These are phyloP conservation scores for Xylaria sp. DNA, from an alignment of 2,329 filamentous ascomycete genomes.

Conservation along the genomic window DNA sequence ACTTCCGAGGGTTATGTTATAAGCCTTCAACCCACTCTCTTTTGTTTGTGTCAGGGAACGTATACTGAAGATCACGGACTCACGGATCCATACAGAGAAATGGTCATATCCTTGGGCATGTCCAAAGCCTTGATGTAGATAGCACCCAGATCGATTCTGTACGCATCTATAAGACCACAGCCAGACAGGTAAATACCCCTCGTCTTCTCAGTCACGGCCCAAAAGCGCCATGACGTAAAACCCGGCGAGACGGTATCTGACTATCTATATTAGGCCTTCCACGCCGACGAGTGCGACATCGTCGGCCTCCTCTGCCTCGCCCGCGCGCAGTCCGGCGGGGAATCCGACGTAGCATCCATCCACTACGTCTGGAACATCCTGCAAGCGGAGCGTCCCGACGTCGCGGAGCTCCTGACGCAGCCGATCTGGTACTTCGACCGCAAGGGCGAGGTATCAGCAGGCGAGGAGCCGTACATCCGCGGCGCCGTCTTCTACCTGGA, in stretches of 20 bases:
- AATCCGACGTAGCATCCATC: slow-evolving; percentile 82
- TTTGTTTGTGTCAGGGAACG: not conserved
- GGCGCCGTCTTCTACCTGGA: slow-evolving; percentile 82
- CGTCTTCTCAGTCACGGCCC: not conserved
- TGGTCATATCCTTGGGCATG: slow-evolving; percentile 88
- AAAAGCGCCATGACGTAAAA: not conserved
- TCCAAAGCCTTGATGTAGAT: slow-evolving; percentile 89
- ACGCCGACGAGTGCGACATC: slow-evolving; percentile 83
- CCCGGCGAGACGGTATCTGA: slow-evolving; percentile 12
- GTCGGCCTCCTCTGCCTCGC: slow-evolving; percentile 86
- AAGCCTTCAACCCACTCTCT: not conserved
- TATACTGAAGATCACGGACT: slow-evolving; percentile 18
- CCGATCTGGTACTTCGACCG: slow-evolving; percentile 94
- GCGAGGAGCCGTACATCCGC: slow-evolving; percentile 79
- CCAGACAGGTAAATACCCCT: slow-evolving; percentile 69
- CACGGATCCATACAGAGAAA: slow-evolving; percentile 31
- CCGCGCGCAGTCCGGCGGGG: slow-evolving; percentile 81
- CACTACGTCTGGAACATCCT: slow-evolving; percentile 87
- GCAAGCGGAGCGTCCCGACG: slow-evolving; percentile 78
- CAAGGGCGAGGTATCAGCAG: slow-evolving; percentile 82
- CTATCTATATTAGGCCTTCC: slow-evolving; percentile 64
- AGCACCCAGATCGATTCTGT: slow-evolving; percentile 84
- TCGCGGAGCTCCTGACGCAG: slow-evolving; percentile 77
- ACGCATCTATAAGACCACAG: slow-evolving; percentile 90
- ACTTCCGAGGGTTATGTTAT: not conserved